Conservation (phyloP, 2,329 filamentous ascomycete genomes). For the Trichoderma afroharzianum region DNA sequence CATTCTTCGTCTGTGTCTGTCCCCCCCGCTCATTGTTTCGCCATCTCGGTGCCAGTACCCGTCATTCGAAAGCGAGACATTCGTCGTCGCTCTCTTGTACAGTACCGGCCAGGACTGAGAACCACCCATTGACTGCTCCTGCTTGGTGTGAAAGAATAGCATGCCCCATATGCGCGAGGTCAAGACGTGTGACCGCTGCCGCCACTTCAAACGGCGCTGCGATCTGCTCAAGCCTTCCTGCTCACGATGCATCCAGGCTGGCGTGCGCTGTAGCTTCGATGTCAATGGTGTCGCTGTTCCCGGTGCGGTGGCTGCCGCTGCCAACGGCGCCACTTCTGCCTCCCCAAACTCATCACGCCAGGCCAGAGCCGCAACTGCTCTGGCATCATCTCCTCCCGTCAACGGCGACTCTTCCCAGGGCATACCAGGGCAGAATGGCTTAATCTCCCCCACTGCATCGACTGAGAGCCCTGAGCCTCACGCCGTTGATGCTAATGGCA, state of each 20-base stretch:
- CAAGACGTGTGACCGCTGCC: constrained; percentile 36
- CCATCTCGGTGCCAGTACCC: background rate
- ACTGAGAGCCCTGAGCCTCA: constrained; percentile 29
- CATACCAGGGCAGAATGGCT: constrained; percentile 20
- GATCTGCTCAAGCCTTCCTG: constrained; percentile 35
- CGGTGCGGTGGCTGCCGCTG: constrained; percentile 16
- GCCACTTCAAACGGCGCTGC: constrained; percentile 36
- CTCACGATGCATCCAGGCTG: constrained; percentile 33
- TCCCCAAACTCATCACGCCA: constrained; percentile 2
- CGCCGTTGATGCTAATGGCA: constrained; percentile 12
- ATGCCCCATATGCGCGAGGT: constrained; percentile 30
- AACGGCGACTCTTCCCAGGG: background rate
- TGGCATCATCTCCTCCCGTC: constrained; percentile 2
- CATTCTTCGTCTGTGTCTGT: background rate
- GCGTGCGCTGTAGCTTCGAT: constrained; percentile 33
- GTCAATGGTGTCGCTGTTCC: constrained; percentile 20
- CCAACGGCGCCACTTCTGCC: background rate
- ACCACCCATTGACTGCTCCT: background rate
- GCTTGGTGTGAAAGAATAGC: constrained; percentile 1
- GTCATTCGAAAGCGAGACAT: constrained; percentile 2
- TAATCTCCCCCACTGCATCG: constrained; percentile 30
- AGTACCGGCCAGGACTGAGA: background rate
- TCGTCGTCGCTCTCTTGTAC: background rate
- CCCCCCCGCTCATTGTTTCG: background rate
- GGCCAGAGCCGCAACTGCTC: background rate